These are phyloP conservation scores for Salinomyces thailandicus DNA, from an alignment of 2,329 filamentous ascomycete species.

Conservation along the genomic window DNA sequence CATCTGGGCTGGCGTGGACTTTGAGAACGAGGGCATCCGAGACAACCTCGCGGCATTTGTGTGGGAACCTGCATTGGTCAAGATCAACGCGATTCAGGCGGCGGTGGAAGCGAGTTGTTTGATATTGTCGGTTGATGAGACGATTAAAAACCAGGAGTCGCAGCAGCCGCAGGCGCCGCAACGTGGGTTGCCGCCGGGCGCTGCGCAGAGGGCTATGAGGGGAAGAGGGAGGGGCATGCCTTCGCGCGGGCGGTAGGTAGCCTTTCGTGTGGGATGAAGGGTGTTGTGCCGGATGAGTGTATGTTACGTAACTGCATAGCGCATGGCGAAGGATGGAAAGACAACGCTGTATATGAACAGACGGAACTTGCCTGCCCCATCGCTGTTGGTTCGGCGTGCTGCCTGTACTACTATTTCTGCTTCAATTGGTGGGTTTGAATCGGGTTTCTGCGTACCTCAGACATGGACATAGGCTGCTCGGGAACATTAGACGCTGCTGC, in stretches of 20 bases:
- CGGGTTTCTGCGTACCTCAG: too few species aligned
- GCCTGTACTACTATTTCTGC: too few species aligned
- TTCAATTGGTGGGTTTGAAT: too few species aligned
- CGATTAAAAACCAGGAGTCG: conserved; percentile 93
- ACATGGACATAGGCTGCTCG: too few species aligned
- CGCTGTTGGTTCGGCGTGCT: too few species aligned
- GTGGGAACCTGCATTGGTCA: conserved; percentile 93
- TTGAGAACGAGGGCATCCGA: conserved; percentile 77
- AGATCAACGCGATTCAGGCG: conserved; percentile 93
- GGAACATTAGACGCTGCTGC: too few species aligned
- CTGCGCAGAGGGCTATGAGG: conserved; percentile 78
- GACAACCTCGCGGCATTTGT: conserved; percentile 95
- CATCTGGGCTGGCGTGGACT: conserved; percentile 93
- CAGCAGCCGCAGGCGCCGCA: conserved; percentile 70
- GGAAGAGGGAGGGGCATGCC: conserved; percentile 87
- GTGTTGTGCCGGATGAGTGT: background rate
- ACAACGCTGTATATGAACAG: background rate
- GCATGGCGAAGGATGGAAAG: background rate
- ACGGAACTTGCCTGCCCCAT: too few species aligned
- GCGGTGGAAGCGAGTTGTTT: conserved; percentile 91
- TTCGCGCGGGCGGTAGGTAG: conserved; percentile 7
- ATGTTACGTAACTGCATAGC: conserved; percentile 2
- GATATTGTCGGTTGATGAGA: conserved; percentile 95
- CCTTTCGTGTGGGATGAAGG: background rate
- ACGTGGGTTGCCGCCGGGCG: conserved; percentile 50